phyloP scores from a whole-genome alignment of 1,139 yeast genomes.

The Yamadazyma kanchanaburiensis region DNA sequence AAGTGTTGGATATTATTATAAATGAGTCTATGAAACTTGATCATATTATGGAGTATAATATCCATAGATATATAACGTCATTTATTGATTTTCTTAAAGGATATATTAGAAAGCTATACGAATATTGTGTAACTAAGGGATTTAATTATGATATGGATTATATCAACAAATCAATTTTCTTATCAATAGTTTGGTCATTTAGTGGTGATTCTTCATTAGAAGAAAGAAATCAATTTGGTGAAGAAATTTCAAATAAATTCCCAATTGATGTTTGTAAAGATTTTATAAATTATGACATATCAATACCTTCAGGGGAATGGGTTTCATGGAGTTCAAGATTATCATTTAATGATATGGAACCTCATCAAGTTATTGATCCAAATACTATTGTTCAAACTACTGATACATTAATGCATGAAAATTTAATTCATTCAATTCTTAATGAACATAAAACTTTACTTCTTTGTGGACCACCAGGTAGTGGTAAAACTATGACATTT shows the following conservation, averaged over 20 bases:
- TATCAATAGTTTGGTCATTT: slow-evolving; percentile 65
- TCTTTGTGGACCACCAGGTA: slow-evolving; percentile 96
- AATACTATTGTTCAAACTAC: slow-evolving; percentile 72
- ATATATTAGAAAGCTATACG: slow-evolving; percentile 18
- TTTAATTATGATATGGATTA: slow-evolving; percentile 16
- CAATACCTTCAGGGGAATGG: slow-evolving; percentile 50
- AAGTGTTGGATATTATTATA: slow-evolving; percentile 1
- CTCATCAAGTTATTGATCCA: slow-evolving; percentile 61
- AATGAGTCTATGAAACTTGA: slow-evolving; percentile 10
- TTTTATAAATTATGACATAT: slow-evolving; percentile 41
- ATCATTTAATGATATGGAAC: slow-evolving; percentile 48
- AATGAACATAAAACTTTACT: slow-evolving; percentile 60
- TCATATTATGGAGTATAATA: slow-evolving; percentile 57
- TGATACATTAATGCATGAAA: slow-evolving; percentile 73
- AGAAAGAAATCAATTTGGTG: slow-evolving; percentile 41
- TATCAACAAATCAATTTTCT: slow-evolving; percentile 33
- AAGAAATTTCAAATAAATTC: slow-evolving; percentile 20
- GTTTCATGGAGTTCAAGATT: slow-evolving; percentile 43
- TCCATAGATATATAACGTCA: slow-evolving; percentile 37
- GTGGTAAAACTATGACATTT: slow-evolving; percentile 93
- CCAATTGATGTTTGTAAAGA: slow-evolving; percentile 9
- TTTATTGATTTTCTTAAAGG: slow-evolving; percentile 25
- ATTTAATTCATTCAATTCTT: slow-evolving; percentile 54
- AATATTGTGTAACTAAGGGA: slow-evolving; percentile 10
- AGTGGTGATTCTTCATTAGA: slow-evolving; percentile 53